A percentile compares a stretch with the other conserved stretches of the same genome.
Conservation (phyloP, 805 yeast genomes). For the Metahyphopichia silvanorum region DNA sequence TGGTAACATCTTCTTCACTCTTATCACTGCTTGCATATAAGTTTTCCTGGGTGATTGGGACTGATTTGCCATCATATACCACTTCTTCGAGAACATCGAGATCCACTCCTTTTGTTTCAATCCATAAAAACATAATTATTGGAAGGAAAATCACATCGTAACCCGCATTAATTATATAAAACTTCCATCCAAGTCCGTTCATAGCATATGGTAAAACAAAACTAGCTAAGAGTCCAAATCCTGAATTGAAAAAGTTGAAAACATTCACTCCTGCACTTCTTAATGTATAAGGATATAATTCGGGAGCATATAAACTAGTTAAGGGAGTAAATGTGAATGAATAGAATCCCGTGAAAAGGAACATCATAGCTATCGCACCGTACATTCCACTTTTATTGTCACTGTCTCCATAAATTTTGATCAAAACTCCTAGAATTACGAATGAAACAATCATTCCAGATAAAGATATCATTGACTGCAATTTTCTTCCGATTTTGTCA, state of each 20-base stretch:
- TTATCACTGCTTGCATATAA: too few species aligned
- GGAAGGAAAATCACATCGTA: too few species aligned
- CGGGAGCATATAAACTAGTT: conserved; percentile 27
- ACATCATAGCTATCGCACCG: conserved; percentile 51
- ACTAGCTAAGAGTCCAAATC: conserved; percentile 13
- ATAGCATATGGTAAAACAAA: conserved; percentile 22
- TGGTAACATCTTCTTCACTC: too few species aligned
- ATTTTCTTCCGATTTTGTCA: conserved; percentile 23
- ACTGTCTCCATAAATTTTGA: conserved; percentile 44
- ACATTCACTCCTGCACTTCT: conserved; percentile 30
- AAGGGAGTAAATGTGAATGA: conserved; percentile 27
- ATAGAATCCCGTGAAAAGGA: conserved; percentile 30
- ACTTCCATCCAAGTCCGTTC: conserved; percentile 32
- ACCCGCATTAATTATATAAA: too few species aligned
- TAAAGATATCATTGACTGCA: conserved; percentile 15
- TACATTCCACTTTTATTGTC: conserved; percentile 40
- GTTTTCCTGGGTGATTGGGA: too few species aligned
- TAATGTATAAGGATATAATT: conserved; percentile 28
- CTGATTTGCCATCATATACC: too few species aligned
- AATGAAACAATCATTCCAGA: conserved; percentile 8
- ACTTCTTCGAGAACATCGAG: too few species aligned
- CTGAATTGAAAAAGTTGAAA: conserved; percentile 12
- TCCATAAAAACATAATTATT: too few species aligned
- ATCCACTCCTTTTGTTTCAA: too few species aligned
- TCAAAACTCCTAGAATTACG: conserved; percentile 22